Base-by-base conservation (phyloP, 352 stramenopile species). In the Globisporangium echinulatum region DNA sequence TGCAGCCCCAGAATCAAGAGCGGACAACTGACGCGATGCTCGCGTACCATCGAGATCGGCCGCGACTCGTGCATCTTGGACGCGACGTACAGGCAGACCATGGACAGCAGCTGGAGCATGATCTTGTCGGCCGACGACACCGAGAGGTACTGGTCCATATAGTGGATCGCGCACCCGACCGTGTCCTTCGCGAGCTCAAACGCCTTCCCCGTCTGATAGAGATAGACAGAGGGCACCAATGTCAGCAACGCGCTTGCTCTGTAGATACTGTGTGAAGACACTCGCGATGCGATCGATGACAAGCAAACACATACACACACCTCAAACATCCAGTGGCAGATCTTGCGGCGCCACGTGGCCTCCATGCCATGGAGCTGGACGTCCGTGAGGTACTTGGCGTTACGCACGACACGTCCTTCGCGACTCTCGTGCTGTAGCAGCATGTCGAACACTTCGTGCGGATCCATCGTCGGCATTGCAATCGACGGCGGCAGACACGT, bases 1-100 rank as follows among this genome's bases (percentile, higher is more conserved):
- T 33, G 25, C 25, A 33, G 25, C 25, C 25, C 25, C 25, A 33
- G 25, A 33, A 33, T 1, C 13, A 58, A 19, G 15, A 15, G 6
- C 3, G 7, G 13, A 40, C 47, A 52, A 8, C 11, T 15, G 36
- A 17, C 52, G 54, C 36, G 19, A 17, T 4, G 36, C 7, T 6
- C 25, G 19, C 57, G 49, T 42, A 76, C 72, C 71, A 82, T 79
- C 10, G 71, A 69, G 43, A 82, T 82, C 43, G 74, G 74, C 48
- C 74, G 72, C 36, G 67, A 63, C 61, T 82, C 74, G 54, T 82
- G 74, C 66, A 82, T 77, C 65, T 82, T 82, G 54, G 74, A 82
- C 17, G 74, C 62, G 43, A 82, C 67, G 61, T 76, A 75, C 69
- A 82, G 70, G 33, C 62, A 72, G 10, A 78, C 66, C 66, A 82